Base-by-base conservation (phyloP, 2,329 filamentous ascomycete species). In the Zasmidium citrigriseum region DNA sequence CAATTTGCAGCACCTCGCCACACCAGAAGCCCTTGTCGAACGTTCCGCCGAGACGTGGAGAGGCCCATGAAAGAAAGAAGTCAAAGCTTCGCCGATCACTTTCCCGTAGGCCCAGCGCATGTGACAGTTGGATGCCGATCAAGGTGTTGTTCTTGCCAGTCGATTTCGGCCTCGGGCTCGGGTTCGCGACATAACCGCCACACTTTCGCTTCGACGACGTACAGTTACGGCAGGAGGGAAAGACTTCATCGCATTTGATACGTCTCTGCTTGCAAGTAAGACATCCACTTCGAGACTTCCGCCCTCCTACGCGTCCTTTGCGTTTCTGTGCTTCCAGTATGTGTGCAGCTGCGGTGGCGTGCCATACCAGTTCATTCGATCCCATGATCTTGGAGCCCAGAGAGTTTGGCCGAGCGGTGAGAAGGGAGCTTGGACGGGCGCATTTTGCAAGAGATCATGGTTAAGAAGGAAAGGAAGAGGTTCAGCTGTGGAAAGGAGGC, bases 161-260 rank as follows among this genome's bases (percentile, higher is more conserved):
- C 22, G 27, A 27, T 25, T 12, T 46, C 22, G 23, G 41, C n/a
- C n/a, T n/a, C n/a, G n/a, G n/a, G n/a, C n/a, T n/a, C 34, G 7
- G 22, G 27, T 23, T 27, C 4, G 22, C 44, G 38, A 52, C 56
- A 52, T 84, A 84, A 57, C 82, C 82, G 65, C 83, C 82, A 64
- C 83, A 85, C 60, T 74, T 77, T 52, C 82, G 77, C 4, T 82
- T 80, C 2, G 81, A 83, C 54, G 78, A 80, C 34, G 75, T 75
- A 64, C 83, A 85, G 52, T 80, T 78, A 20, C 75, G 65, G 62
- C 83, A 85, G 34, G 70, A 72, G 1, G 82, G 82, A 49, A 78
- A 82, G 18, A 67, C 70, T 69, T 85, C 82, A 62, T 83, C 82
- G 64, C 82, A 85, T 66, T 84, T 85, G 54, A 84, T 77, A 48